These are phyloP conservation scores for Xanthoceras sorbifolium DNA, from an alignment of 345 rosid species.

Conservation along the genomic window DNA sequence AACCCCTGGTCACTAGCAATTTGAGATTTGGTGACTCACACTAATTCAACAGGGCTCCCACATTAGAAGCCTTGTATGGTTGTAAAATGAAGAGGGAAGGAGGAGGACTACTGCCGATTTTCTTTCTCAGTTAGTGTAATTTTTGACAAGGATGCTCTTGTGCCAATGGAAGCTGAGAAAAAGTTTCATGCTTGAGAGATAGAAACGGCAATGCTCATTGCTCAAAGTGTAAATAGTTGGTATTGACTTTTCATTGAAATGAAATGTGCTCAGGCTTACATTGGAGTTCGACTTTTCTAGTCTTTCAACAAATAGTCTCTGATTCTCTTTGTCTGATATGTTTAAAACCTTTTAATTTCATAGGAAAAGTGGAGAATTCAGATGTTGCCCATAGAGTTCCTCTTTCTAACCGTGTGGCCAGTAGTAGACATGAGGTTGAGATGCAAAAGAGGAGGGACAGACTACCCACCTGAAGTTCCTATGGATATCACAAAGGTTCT, in stretches of 20 bases:
- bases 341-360: not conserved
- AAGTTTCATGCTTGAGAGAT: not conserved
- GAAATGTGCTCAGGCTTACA: not conserved
- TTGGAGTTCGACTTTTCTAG: not conserved
- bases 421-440: conserved; percentile 79
- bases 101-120: not conserved
- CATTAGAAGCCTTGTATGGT: not conserved
- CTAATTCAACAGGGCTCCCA: too few relatives aligned
- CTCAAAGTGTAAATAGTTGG: not conserved
- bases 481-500: conserved; percentile 59
- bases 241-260: not conserved
- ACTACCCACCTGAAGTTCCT: conserved; percentile 74
- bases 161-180: not conserved
- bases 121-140: not conserved
- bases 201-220: not conserved
- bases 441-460: conserved; percentile 61
- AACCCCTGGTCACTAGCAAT: not conserved
- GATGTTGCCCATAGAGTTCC: conserved; percentile 81
- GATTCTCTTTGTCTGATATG: not conserved
- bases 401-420: conserved; percentile 76
- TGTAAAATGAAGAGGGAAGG: not conserved
- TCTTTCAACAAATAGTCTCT: not conserved
- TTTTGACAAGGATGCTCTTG: not conserved
- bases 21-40: not conserved
- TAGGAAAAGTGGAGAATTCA: conserved; percentile 89